phyloP scores from a whole-genome alignment of 2,329 filamentous ascomycete species.

The Pseudogymnoascus sp. region DNA sequence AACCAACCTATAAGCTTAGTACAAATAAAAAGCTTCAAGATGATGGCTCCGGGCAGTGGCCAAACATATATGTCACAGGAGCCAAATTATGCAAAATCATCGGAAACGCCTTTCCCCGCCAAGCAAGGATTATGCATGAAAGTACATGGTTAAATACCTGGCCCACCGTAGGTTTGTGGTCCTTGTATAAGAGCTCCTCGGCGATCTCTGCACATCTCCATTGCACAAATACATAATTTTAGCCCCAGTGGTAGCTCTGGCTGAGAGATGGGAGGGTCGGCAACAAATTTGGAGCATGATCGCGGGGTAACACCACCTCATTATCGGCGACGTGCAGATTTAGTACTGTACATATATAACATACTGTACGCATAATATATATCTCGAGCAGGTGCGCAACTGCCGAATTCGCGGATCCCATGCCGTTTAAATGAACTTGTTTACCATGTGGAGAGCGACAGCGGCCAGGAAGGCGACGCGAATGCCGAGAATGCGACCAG shows the following conservation, averaged over 20 bases:
- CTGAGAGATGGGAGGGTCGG: neutral
- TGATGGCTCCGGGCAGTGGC: neutral
- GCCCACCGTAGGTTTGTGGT: neutral
- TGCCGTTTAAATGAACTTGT: neutral
- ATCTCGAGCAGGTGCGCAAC: neutral
- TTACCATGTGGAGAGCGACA: too few relatives aligned
- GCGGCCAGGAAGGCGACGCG: too few relatives aligned
- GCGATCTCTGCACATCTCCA: neutral
- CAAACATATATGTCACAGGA: neutral
- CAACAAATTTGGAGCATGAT: neutral
- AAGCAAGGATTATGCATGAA: neutral
- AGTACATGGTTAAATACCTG: neutral
- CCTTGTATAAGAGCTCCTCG: neutral
- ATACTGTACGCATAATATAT: neutral
- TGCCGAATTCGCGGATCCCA: neutral
- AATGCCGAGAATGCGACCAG: too few relatives aligned
- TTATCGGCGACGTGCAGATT: neutral
- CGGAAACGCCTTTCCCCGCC: neutral
- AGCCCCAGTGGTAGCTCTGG: neutral
- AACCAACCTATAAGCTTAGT: neutral
- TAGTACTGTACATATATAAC: neutral
- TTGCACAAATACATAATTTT: slow-evolving; percentile 1
- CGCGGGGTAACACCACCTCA: neutral
- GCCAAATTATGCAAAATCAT: neutral
- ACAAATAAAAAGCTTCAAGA: neutral